Base-by-base conservation (phyloP, 805 yeast species). In the Candida ipomoeae region DNA sequence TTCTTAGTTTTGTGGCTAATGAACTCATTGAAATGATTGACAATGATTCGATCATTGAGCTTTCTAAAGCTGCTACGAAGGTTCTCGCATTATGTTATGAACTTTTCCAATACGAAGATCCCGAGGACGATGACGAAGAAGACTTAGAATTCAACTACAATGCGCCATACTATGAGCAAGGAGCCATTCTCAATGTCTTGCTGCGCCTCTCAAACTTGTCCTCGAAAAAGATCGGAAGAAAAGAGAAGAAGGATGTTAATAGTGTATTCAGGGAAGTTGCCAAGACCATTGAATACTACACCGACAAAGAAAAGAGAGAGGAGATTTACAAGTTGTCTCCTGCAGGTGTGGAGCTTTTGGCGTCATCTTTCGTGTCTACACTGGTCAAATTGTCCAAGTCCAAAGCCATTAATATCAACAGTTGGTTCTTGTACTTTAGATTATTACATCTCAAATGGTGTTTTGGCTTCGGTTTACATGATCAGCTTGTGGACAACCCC, bases 231-330 rank as follows among this genome's bases (percentile, higher is more conserved):
- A 61, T 82, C 3, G 78, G 84, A 26, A 85, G 85, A 56, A 81
- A 79, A 59, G 87, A 83, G 53, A 84, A 81, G 62, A 78, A 77
- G 52, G 82, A 78, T 36, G 71, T 80, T 23, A 80, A 81, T 53
- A 78, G 87, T 0, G 71, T 84, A 1, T 81, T 83, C 63, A 72
- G 83, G 59, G 85, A 84, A 52, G 80, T 83, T 17, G 63, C 76
- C 38, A 65, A 65, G 35, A 81, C 85, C 0, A 67, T 83, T 10
- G 71, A 70, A 46, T 60, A 61, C 15, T 77, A 74, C 55, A 64
- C 69, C 49, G 72, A 58, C 58, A 65, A 47, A 47, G 69, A 55
- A 53, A 66, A 54, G 44, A 62, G 69, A 64, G 69, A 61, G 21
- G 74, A 64, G 52, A 65, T 68, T 18, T 67, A 68, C 57, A 71